These are phyloP conservation scores for Lablab purpureus DNA, from an alignment of 306 rosid species.

Conservation along the genomic window DNA sequence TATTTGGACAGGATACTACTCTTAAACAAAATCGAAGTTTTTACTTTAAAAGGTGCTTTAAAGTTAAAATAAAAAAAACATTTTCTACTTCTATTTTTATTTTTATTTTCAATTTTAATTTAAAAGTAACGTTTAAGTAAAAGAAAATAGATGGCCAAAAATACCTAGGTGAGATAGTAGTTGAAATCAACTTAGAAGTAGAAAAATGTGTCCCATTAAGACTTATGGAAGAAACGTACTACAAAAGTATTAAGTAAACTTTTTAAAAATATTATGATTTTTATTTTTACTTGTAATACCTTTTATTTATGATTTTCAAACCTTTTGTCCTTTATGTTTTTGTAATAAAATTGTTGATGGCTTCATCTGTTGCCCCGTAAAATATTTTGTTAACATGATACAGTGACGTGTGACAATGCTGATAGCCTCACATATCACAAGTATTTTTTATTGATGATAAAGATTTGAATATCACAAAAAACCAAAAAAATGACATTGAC, in stretches of 20 bases:
- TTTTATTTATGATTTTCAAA: neutral
- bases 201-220: neutral
- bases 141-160: no score
- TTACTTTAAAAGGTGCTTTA: no score
- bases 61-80: no score
- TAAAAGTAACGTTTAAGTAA: no score
- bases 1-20: no score
- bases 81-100: no score
- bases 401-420: neutral
- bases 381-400: neutral
- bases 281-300: neutral
- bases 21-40: no score
- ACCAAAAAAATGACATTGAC: neutral
- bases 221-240: neutral
- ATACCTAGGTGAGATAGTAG: neutral
- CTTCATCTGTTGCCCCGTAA: no score
- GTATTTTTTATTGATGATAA: neutral
- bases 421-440: neutral
- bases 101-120: no score
- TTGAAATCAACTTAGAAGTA: neutral
- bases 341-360: neutral
- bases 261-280: neutral
- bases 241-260: no score
- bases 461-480: neutral
- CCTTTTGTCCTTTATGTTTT: neutral